Evolutionary conservation across 805 yeast genomes (phyloP), one percentile per base, ranked within the genome.

Genomic region (Myxozyma sirexii): DNA sequence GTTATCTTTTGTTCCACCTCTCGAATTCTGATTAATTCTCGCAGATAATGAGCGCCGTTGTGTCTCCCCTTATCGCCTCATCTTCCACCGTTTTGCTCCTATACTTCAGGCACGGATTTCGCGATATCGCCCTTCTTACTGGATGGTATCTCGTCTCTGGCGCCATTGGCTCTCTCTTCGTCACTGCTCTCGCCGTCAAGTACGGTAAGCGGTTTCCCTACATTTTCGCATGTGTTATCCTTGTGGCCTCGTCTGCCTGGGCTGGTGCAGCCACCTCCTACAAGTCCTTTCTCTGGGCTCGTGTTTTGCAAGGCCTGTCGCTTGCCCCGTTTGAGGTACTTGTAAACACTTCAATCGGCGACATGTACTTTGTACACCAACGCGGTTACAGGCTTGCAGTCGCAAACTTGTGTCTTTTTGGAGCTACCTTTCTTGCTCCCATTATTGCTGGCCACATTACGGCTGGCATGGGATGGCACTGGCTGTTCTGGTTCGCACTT

Each of bases 301-400:
- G 77, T 59, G 70, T 77, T 45, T 62, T 79, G 24, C 76, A 76
- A 44, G 80, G 79, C 68, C 70, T 86, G 50, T 84, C 87, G 69
- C 88, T 85, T 15, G 93, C 93, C 19, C 84, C 87, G n/a, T 80
- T 87, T 39, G 96, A 88, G 71, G 83, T 89, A 3, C 84, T 90
- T 70, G 61, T 91, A 79, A 76, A 80, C 82, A 67, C 85, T 84
- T 47, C 79, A 80, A 67, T 81, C 26, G 77, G 90, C 1, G 96
- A 90, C 70, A 80, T 88, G 70, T 89, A 83, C 70, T 89, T 80
- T 73, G 87, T 84, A 64, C 96, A 89, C 71, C 91, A 88, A 69
- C 76, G 88, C 24, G 90, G 92, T 53, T 77, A 85, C 29, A 84
- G 83, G 12, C 79, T 90, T 72, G 88, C 94, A 0, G 77, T 84